Conservation (phyloP, 73 alveolate genomes). For the Paramecium octaurelia region DNA sequence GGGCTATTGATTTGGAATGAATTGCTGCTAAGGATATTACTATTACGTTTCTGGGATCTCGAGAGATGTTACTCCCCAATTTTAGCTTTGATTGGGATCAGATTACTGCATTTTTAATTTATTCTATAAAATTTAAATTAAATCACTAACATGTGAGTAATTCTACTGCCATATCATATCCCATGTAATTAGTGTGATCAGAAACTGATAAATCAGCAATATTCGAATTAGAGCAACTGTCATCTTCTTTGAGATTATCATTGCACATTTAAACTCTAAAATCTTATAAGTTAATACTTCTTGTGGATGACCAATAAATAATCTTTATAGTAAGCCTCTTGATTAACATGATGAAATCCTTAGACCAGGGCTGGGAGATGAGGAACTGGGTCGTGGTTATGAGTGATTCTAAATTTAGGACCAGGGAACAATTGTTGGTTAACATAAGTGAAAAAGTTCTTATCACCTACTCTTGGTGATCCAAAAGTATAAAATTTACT, state of each 20-base stretch:
- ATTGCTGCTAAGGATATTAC: not conserved
- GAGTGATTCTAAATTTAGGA: conserved; percentile 50
- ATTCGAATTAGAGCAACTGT: conserved; percentile 29
- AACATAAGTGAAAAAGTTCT: conserved; percentile 27
- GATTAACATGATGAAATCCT: conserved; percentile 6
- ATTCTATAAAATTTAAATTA: not conserved
- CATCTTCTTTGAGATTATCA: conserved; percentile 35
- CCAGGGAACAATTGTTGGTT: not conserved
- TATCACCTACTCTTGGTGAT: conserved; percentile 61
- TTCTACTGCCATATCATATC: conserved; percentile 49
- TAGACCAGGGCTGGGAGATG: not conserved
- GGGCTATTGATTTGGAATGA: not conserved
- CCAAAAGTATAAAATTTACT: conserved; percentile 60
- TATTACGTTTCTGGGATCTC: not conserved
- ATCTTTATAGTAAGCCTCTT: not conserved
- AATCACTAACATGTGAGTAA: conserved; percentile 43
- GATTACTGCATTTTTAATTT: not conserved
- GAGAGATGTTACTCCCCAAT: not conserved
- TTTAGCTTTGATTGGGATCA: not conserved
- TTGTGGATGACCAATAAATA: not conserved
- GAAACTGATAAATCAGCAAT: not conserved
- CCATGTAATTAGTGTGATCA: conserved; percentile 50
- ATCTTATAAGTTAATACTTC: not conserved
- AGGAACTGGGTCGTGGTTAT: conserved; percentile 57
- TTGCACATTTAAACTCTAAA: not conserved